Evolutionary conservation across 1,139 yeast genomes (phyloP), one percentile per base, ranked within the genome.

Genomic region (Lodderomyces jiufengensis): DNA sequence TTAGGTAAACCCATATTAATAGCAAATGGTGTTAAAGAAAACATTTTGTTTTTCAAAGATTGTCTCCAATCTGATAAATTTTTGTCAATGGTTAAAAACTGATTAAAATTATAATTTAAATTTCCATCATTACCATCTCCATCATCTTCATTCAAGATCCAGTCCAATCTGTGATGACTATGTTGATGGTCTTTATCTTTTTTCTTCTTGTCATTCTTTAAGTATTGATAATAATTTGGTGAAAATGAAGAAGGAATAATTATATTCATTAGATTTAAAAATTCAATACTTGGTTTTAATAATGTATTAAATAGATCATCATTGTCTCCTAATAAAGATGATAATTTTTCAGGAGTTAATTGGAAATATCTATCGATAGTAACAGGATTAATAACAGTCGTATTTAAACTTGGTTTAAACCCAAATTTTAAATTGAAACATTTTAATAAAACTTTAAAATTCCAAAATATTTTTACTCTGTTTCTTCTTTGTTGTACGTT

Each of bases 401-500:
- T 70, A 42, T 69, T 70, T 36, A 67, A 56, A 43, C 72, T 65
- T 26, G 76, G 76, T 42, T 70, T 67, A 42, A 70, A 65, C 1
- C 78, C 76, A 45, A 75, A 68, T 46, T 71, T 70, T 40, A 70
- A 55, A 40, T 76, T 71, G 44, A 75, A 70, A 39, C 78, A 66
- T 47, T 74, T 70, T 27, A 72, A 59, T 24, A 78, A 57, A 3
- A 76, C 73, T 42, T 73, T 73, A 49, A 72, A 76, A 15, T 73
- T 75, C 85, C 85, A 78, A 46, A 74, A 79, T 14, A 77, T 60
- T 49, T 77, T 78, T 13, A 78, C 73, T 48, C 84, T 59, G 42
- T 73, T 73, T 38, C 76, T 57, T 43, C 62, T 55, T 46, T 70
- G 67, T 33, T 59, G 60, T 27, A 62, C 45, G 16, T 51, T 50